Conservation (phyloP, 495 filamentous ascomycete genomes). For the Aspergillus biplanus region DNA sequence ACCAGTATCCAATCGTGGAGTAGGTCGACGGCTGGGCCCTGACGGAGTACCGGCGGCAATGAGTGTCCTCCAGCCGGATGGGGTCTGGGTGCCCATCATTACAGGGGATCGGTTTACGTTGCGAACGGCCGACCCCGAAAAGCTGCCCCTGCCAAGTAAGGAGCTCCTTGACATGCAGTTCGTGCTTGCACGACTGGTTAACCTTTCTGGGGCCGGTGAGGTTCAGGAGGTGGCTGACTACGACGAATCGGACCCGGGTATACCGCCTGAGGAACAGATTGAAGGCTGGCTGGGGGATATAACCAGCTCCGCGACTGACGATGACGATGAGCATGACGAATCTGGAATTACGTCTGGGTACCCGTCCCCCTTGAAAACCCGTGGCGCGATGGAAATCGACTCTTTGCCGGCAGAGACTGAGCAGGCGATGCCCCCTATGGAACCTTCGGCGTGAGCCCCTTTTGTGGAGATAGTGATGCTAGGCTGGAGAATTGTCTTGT, state of each 20-base stretch:
- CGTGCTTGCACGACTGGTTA: constrained; percentile 7
- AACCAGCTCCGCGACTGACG: constrained; percentile 6
- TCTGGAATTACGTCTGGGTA: constrained; percentile 2
- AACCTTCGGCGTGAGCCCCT: constrained; percentile 1
- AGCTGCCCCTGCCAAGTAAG: constrained; percentile 6
- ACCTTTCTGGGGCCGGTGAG: constrained; percentile 17
- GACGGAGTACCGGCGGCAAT: neutral
- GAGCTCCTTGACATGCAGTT: constrained; percentile 19
- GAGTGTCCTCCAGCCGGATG: neutral
- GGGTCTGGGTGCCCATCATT: neutral
- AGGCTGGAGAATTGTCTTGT: constrained; percentile 2
- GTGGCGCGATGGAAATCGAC: neutral
- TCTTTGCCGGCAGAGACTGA: neutral
- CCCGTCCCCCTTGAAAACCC: constrained; percentile 5
- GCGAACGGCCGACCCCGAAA: neutral
- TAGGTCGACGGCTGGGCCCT: neutral
- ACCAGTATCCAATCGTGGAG: constrained; percentile 1
- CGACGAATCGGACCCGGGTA: constrained; percentile 1
- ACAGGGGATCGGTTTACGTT: constrained; percentile 1
- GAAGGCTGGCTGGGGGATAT: constrained; percentile 1
- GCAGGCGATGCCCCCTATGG: neutral
- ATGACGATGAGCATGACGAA: constrained; percentile 9
- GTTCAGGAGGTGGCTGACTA: constrained; percentile 1
- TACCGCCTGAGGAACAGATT: constrained; percentile 1
- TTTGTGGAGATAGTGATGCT: constrained; percentile 2